Evolutionary conservation across 352 stramenopile species (phyloP).

Genomic region (Phytophthora pistaciae): DNA sequence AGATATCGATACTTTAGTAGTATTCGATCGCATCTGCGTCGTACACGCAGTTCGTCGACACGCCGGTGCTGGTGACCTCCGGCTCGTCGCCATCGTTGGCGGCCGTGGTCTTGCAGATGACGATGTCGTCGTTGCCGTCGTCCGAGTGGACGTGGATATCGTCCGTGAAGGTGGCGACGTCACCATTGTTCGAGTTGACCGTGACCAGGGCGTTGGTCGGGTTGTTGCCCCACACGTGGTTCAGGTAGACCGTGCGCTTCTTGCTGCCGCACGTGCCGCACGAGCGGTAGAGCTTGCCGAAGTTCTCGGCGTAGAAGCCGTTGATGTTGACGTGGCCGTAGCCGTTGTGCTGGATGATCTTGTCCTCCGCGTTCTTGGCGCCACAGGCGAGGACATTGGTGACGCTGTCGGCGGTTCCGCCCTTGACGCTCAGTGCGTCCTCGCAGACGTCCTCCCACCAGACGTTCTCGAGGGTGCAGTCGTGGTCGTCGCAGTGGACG

Average conservation of each 20-base stretch:
- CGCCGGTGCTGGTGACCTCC: conserved; percentile 27
- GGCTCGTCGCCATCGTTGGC: conserved; percentile 32
- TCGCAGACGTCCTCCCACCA: conserved; percentile 54
- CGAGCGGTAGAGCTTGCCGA: conserved; percentile 49
- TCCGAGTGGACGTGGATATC: conserved; percentile 38
- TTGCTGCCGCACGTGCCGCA: conserved; percentile 41
- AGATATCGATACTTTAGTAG: conserved; percentile 17
- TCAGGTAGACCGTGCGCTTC: conserved; percentile 46
- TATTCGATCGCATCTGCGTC: conserved; percentile 32
- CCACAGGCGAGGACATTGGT: conserved; percentile 41
- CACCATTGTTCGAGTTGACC: conserved; percentile 49
- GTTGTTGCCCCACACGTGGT: conserved; percentile 50
- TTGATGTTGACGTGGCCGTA: conserved; percentile 52
- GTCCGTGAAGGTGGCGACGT: conserved; percentile 45
- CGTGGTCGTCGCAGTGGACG: conserved; percentile 41
- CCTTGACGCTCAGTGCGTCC: conserved; percentile 48
- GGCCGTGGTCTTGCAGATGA: conserved; percentile 34
- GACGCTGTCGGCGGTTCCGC: conserved; percentile 36
- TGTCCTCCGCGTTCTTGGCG: conserved; percentile 45
- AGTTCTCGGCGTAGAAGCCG: conserved; percentile 51
- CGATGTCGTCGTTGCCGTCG: conserved; percentile 28
- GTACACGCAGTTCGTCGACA: conserved; percentile 36
- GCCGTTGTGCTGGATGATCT: conserved; percentile 56
- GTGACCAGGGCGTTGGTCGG: conserved; percentile 42
- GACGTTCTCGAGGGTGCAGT: conserved; percentile 45